These are phyloP conservation scores for Kodamaea neixiangensis DNA, from an alignment of 805 yeast species.

Conservation along the genomic window DNA sequence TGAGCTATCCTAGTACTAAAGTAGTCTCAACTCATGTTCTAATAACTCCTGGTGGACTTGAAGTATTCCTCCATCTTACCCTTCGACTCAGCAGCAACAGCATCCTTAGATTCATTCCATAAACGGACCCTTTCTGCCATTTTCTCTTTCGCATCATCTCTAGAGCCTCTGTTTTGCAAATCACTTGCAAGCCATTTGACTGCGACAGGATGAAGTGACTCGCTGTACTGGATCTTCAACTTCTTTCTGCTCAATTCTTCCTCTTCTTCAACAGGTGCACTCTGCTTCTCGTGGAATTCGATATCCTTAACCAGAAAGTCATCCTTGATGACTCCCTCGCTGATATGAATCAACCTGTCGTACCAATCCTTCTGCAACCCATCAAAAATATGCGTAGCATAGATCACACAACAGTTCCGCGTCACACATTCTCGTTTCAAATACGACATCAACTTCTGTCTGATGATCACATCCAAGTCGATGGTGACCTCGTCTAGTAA, in stretches of 20 bases:
- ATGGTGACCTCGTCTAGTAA: conserved; percentile 96
- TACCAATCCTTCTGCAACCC: conserved; percentile 88
- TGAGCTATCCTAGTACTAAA: too few relatives aligned
- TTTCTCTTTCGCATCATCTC: conserved; percentile 45
- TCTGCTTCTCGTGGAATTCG: conserved; percentile 30
- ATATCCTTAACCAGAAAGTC: conserved; percentile 34
- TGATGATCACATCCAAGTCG: conserved; percentile 89
- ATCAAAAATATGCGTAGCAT: conserved; percentile 96
- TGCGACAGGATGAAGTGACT: conserved; percentile 73
- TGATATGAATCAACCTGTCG: conserved; percentile 75
- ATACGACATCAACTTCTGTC: conserved; percentile 71
- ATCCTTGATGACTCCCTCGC: conserved; percentile 57
- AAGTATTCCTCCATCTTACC: conserved; percentile 48
- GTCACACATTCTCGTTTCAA: conserved; percentile 69
- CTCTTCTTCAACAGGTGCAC: conserved; percentile 23
- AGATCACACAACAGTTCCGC: conserved; percentile 76
- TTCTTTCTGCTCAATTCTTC: conserved; percentile 16
- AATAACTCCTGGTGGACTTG: conserved; percentile 46
- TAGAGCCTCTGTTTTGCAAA: conserved; percentile 53
- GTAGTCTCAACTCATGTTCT: neutral
- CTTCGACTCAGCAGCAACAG: conserved; percentile 30
- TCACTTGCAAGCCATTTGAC: conserved; percentile 64
- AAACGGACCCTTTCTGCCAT: conserved; percentile 52
- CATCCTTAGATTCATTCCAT: conserved; percentile 53
- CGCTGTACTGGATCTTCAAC: conserved; percentile 43